Percentiles rank a stretch among this genome's conserved stretches.
phyloP scores from a whole-genome alignment of 2,329 filamentous ascomycete species.

The Arthrobotrys entomopaga region DNA sequence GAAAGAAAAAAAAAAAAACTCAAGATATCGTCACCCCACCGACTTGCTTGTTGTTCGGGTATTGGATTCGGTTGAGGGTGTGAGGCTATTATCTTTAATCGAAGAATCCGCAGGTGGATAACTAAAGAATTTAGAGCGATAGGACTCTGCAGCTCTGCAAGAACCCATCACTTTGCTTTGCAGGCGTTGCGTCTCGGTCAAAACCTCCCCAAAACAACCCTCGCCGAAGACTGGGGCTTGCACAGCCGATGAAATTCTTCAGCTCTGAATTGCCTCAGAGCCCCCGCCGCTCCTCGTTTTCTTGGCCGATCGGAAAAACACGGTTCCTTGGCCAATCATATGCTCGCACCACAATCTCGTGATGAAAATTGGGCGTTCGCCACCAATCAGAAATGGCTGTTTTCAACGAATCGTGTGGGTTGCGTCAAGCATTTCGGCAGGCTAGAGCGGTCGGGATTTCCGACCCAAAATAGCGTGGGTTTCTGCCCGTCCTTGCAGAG shows the following conservation, averaged over 20 bases:
- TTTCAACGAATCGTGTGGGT: constrained; percentile 11
- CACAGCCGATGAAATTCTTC: constrained; percentile 27
- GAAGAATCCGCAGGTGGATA: constrained; percentile 27
- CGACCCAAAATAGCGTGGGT: constrained; percentile 4
- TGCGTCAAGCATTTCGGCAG: constrained; percentile 27
- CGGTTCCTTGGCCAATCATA: constrained; percentile 34
- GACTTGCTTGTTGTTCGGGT: too few relatives aligned
- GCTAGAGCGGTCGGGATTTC: constrained; percentile 27
- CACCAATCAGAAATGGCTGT: neutral
- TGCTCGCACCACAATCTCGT: constrained; percentile 53
- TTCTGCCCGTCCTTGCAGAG: neutral
- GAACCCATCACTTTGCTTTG: constrained; percentile 16
- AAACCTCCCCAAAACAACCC: neutral
- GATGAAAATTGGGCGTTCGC: constrained; percentile 28
- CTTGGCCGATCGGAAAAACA: constrained; percentile 34
- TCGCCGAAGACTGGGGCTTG: constrained; percentile 24
- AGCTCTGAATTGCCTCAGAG: constrained; percentile 50
- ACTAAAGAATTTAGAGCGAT: constrained; percentile 2
- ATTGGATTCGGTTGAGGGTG: neutral
- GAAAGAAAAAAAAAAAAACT: too few relatives aligned
- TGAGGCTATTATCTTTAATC: constrained; percentile 12
- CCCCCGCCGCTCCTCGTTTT: constrained; percentile 1
- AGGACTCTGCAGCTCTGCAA: constrained; percentile 25
- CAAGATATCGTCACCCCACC: neutral
- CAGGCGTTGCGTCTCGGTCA: too few relatives aligned